Evolutionary conservation across 345 rosid genomes (phyloP).

Genomic region (Corymbia maculata): DNA sequence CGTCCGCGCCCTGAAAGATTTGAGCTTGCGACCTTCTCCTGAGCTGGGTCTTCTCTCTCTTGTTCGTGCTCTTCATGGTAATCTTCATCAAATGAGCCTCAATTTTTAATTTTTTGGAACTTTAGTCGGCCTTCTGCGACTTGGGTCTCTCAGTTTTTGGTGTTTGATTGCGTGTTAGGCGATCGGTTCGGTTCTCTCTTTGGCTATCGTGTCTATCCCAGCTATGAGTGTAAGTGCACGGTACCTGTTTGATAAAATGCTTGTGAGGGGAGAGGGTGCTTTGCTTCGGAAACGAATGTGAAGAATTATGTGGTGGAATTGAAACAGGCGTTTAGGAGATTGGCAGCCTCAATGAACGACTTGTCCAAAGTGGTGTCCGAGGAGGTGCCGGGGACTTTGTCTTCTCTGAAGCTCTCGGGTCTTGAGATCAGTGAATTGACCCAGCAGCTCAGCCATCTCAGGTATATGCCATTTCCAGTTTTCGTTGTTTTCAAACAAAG

Average conservation of each 20-base stretch:
- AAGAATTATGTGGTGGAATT: neutral
- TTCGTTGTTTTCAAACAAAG: neutral
- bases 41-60: conserved; percentile 18
- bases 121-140: neutral
- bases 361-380: conserved; percentile 12
- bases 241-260: neutral
- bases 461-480: neutral
- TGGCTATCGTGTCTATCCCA: conserved; percentile 18
- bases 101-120: neutral
- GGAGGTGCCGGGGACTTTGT: conserved; percentile 28
- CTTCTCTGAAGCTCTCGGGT: conserved; percentile 21
- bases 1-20: neutral
- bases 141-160: neutral
- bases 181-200: conserved; percentile 8
- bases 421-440: conserved; percentile 20
- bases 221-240: conserved; percentile 10
- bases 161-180: neutral
- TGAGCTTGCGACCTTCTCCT: conserved; percentile 10
- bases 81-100: neutral
- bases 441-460: conserved; percentile 17
- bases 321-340: conserved; percentile 16
- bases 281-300: neutral
- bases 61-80: conserved; percentile 22
- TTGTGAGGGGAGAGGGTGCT: neutral
- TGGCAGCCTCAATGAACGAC: conserved; percentile 7